phyloP scores from a whole-genome alignment of 306 rosid species.

The Lablab purpureus region DNA sequence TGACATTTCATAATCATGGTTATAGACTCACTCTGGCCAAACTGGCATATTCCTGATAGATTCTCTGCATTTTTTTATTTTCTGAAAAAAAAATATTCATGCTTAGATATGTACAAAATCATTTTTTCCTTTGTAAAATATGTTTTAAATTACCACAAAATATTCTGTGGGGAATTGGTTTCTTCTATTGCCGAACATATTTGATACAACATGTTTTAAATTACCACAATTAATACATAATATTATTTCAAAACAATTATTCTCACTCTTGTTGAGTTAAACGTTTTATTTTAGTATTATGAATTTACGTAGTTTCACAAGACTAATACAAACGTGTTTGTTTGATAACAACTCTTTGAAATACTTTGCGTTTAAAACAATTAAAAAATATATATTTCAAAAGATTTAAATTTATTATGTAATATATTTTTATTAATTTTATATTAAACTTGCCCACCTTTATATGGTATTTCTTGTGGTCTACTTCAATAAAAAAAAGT shows the following conservation, averaged over 20 bases:
- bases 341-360: too few relatives aligned
- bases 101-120: background rate
- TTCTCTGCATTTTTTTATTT: background rate
- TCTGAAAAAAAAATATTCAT: background rate
- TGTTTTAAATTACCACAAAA: background rate
- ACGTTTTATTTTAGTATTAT: too few relatives aligned
- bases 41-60: constrained; percentile 8
- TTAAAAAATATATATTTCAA: too few relatives aligned
- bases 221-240: background rate
- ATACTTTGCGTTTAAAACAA: too few relatives aligned
- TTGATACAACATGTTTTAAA: background rate
- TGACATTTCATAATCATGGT: background rate
- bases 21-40: background rate
- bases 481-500: background rate
- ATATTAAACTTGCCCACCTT: background rate
- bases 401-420: background rate
- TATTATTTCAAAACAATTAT: too few relatives aligned
- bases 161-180: background rate
- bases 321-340: too few relatives aligned
- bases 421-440: background rate
- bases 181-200: too few relatives aligned
- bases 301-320: too few relatives aligned
- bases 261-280: too few relatives aligned
- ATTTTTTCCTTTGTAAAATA: background rate
- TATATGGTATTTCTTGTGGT: background rate